A percentile compares a stretch with the other conserved stretches of the same genome.
These are phyloP conservation scores for Starmerella geochares DNA, from an alignment of 805 yeast genomes.

Conservation along the genomic window DNA sequence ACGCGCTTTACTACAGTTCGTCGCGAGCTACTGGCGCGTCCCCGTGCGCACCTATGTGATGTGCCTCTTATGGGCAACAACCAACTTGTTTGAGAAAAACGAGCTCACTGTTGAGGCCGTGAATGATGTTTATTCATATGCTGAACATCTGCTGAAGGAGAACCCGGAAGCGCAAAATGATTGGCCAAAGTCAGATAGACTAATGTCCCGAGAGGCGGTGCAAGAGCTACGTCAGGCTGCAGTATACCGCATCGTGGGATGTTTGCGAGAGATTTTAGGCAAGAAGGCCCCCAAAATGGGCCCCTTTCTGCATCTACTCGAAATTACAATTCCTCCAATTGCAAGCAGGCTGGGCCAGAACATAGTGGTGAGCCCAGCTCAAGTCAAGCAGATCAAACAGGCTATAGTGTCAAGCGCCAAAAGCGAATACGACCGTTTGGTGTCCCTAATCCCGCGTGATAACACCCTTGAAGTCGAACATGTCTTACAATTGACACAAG, in stretches of 20 bases:
- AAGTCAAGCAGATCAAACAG: slow-evolving; percentile 35
- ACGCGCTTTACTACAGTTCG: slow-evolving; percentile 11
- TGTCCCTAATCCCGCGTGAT: slow-evolving; percentile 50
- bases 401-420: slow-evolving; percentile 37
- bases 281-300: slow-evolving; percentile 48
- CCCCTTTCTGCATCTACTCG: slow-evolving; percentile 42
- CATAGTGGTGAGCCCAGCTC: slow-evolving; percentile 36
- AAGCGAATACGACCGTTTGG: slow-evolving; percentile 36
- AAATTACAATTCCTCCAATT: slow-evolving; percentile 36
- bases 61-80: slow-evolving; percentile 14
- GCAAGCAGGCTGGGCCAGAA: slow-evolving; percentile 33
- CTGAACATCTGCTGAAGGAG: slow-evolving; percentile 7
- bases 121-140: slow-evolving; percentile 8
- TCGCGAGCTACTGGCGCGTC: slow-evolving; percentile 18
- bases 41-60: slow-evolving; percentile 1
- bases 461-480: slow-evolving; percentile 45
- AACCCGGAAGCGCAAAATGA: neutral
- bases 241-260: slow-evolving; percentile 38
- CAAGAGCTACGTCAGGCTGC: slow-evolving; percentile 39
- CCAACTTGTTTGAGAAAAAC: slow-evolving; percentile 1
- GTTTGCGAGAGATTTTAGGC: slow-evolving; percentile 32
- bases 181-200: slow-evolving; percentile 17
- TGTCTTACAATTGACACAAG: slow-evolving; percentile 47
- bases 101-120: slow-evolving; percentile 4
- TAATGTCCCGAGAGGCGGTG: slow-evolving; percentile 23